A percentile compares a stretch with the other conserved stretches of the same genome.
These are phyloP conservation scores for Primulina eburnea DNA, from an alignment of 257 asterid genomes.

Conservation along the genomic window DNA sequence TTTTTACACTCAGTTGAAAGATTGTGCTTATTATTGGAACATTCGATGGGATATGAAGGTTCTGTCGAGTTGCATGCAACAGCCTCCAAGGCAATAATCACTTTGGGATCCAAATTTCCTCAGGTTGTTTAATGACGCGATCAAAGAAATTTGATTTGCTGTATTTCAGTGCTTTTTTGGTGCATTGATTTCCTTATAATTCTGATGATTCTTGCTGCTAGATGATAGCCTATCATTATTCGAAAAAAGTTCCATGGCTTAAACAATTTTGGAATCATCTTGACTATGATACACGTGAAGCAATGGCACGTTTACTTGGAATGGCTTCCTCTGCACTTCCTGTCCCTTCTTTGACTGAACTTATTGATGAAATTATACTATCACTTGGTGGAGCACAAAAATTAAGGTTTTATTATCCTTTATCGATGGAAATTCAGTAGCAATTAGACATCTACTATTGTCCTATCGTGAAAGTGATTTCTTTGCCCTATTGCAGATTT, in stretches of 20 bases:
- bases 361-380: constrained; percentile 58
- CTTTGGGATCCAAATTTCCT: constrained; percentile 72
- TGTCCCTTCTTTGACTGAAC: constrained; percentile 53
- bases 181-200: constrained; percentile 15
- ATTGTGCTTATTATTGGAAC: constrained; percentile 71
- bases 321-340: constrained; percentile 77
- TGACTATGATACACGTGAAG: constrained; percentile 90
- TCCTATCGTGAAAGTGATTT: constrained; percentile 21
- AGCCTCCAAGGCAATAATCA: constrained; percentile 85
- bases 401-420: constrained; percentile 54
- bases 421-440: constrained; percentile 9
- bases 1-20: constrained; percentile 49
- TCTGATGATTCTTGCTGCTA: constrained; percentile 35
- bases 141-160: constrained; percentile 14
- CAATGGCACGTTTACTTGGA: constrained; percentile 87
- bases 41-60: constrained; percentile 83
- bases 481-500: constrained; percentile 50
- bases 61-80: constrained; percentile 88
- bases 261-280: constrained; percentile 71
- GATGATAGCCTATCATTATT: constrained; percentile 80
- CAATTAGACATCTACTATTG: constrained; percentile 17
- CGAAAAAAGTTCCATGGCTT: constrained; percentile 69
- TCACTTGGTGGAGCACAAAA: constrained; percentile 60
- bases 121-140: constrained; percentile 47
- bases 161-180: constrained; percentile 17